Base-by-base conservation (phyloP, 2,329 filamentous ascomycete genomes). In the Laburnicola sp. region DNA sequence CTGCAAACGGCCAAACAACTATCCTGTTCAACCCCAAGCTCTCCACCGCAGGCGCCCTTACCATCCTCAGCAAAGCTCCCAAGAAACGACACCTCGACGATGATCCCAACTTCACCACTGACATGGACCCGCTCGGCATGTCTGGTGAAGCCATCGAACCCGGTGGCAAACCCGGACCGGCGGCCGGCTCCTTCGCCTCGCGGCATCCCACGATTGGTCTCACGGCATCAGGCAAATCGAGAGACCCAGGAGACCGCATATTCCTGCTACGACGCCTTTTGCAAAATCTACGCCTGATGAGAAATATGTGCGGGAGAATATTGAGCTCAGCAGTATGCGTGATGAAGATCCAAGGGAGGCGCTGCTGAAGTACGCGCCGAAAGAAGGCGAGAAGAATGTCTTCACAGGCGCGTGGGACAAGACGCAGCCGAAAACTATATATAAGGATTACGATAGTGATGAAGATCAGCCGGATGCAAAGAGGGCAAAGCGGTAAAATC, bases 21-120 rank as follows among this genome's bases (percentile, higher is more conserved):
- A 82, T 97, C 36, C 86, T 99, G 41, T 99, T 94, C 77, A 93
- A 89, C 66, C 94, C 94, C 2, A 83, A 80, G n/a, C 86, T 85
- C 61, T 99, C 94, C 22, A 82, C 72, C 9, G 86, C 85, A 54
- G 94, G 94, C 51, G 94, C 92, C 3, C 86, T 91, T 48, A 86
- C 90, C 53, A 88, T 97, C 59, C 91, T 99, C 85, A 92, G 88
- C 55, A 89, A 91, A 65, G 91, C 91, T 0, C 92, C 94, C 2
- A 97, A 99, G 77, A 92, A 91, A 63, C 87, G 93, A 1, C 93
- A 99, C 70, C 86, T 99, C 53, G 94, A 99, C 70, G 94, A 99
- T 73, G 91, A 97, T 72, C 86, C 91, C 1, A 85, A 84, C 51
- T 80, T 95, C 30, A 96, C 92, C 1, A 70, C 70, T 8, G 66